Conservation (phyloP, 2,329 filamentous ascomycete species). For the Orbilia blumenaviensis region DNA sequence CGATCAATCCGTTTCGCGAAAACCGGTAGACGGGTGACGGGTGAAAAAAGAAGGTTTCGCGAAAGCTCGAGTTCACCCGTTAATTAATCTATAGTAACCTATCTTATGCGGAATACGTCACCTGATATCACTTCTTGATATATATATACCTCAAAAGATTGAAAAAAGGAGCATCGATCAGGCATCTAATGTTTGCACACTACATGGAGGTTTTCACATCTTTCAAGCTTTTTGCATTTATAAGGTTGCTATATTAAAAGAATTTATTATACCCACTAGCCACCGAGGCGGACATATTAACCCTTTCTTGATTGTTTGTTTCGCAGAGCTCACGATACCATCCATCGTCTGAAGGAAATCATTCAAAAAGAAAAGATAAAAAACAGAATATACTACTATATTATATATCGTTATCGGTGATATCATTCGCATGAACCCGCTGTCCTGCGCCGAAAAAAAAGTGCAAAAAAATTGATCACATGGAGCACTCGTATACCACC, state of each 20-base stretch:
- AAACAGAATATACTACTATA: too few species aligned
- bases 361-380: neutral
- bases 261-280: too few species aligned
- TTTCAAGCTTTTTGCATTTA: too few species aligned
- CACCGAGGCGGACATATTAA: too few species aligned
- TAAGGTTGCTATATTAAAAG: neutral
- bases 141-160: constrained; percentile 1
- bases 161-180: neutral
- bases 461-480: constrained; percentile 8
- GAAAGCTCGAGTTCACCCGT: too few species aligned
- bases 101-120: constrained; percentile 1
- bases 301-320: neutral
- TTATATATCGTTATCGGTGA: constrained; percentile 12
- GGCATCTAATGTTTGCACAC: neutral
- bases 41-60: too few species aligned
- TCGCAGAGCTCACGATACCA: neutral
- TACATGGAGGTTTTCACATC: too few species aligned
- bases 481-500: neutral
- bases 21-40: neutral
- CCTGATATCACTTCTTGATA: neutral
- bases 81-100: neutral
- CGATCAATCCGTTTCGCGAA: neutral
- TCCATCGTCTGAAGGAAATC: neutral
- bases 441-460: neutral
- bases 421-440: neutral